Evolutionary conservation across 2,329 filamentous ascomycete genomes (phyloP).

Genomic region (Colletotrichum cuscutae): DNA sequence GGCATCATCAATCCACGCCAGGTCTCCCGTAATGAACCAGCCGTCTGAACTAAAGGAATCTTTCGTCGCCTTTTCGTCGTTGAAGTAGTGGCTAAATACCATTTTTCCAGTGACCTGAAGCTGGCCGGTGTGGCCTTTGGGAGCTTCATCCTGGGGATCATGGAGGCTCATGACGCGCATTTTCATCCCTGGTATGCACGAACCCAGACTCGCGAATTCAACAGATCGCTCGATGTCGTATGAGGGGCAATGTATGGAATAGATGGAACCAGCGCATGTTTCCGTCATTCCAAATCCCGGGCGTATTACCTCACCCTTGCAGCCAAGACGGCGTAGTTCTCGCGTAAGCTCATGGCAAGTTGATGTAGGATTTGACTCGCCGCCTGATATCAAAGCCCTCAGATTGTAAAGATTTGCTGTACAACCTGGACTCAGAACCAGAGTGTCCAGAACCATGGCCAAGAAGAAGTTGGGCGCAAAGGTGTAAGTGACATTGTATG

Average conservation of each 20-base stretch:
- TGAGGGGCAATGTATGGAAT: constrained; percentile 50
- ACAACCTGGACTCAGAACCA: background rate
- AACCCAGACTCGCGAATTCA: constrained; percentile 51
- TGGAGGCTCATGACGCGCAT: constrained; percentile 48
- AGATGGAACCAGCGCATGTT: constrained; percentile 62
- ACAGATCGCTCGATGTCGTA: constrained; percentile 46
- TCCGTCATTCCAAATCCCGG: constrained; percentile 63
- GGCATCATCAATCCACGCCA: constrained; percentile 44
- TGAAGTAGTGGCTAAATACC: constrained; percentile 73
- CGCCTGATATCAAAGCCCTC: constrained; percentile 51
- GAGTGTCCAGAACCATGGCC: constrained; percentile 37
- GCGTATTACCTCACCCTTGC: constrained; percentile 45
- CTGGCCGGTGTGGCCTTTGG: constrained; percentile 57
- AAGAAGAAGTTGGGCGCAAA: constrained; percentile 56
- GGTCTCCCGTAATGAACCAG: constrained; percentile 56
- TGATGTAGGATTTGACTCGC: constrained; percentile 54
- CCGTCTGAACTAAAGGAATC: constrained; percentile 64
- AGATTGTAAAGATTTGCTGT: constrained; percentile 41
- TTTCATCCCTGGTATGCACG: constrained; percentile 48
- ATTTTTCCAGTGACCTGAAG: constrained; percentile 68
- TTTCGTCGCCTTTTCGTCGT: constrained; percentile 64
- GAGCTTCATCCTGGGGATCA: constrained; percentile 26
- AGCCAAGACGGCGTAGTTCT: constrained; percentile 45
- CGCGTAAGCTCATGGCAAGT: constrained; percentile 43
- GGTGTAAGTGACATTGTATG: constrained; percentile 52